Evolutionary conservation across 805 yeast genomes (phyloP).

Genomic region (Ogataea minuta): DNA sequence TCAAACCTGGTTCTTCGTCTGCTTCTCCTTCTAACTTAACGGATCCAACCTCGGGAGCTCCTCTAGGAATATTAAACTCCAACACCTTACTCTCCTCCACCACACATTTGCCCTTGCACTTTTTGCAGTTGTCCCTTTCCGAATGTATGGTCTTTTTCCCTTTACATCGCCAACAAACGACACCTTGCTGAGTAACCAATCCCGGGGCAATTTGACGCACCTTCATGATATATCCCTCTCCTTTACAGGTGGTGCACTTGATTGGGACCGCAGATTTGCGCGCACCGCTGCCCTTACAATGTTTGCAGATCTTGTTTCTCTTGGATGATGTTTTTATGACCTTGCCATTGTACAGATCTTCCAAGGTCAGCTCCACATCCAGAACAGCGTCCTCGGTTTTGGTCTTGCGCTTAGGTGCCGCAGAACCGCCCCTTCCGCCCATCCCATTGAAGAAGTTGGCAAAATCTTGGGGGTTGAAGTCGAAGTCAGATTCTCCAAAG

Average conservation of each 20-base stretch:
- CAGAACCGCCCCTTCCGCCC: constrained; percentile 21
- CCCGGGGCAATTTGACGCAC: constrained; percentile 73
- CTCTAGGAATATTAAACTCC: constrained; percentile 75
- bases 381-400: constrained; percentile 68
- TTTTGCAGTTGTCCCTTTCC: constrained; percentile 71
- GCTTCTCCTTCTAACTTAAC: constrained; percentile 67
- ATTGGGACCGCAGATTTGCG: constrained; percentile 53
- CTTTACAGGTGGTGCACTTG: constrained; percentile 67
- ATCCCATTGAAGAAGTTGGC: constrained; percentile 59
- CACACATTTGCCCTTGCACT: constrained; percentile 65
- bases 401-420: constrained; percentile 18
- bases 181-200: constrained; percentile 58
- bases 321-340: constrained; percentile 69
- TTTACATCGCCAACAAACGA: constrained; percentile 63
- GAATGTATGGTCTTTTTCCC: constrained; percentile 65
- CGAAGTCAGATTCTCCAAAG: constrained; percentile 38
- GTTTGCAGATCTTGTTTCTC: constrained; percentile 67
- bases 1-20: constrained; percentile 71
- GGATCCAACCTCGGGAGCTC: constrained; percentile 60
- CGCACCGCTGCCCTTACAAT: constrained; percentile 78
- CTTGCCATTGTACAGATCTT: constrained; percentile 79
- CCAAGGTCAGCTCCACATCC: constrained; percentile 61
- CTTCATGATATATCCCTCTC: constrained; percentile 62
- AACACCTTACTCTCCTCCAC: constrained; percentile 65
- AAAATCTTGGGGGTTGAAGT: constrained; percentile 72